Conservation (phyloP, 2,329 filamentous ascomycete genomes). For the Fusarium coicis region DNA sequence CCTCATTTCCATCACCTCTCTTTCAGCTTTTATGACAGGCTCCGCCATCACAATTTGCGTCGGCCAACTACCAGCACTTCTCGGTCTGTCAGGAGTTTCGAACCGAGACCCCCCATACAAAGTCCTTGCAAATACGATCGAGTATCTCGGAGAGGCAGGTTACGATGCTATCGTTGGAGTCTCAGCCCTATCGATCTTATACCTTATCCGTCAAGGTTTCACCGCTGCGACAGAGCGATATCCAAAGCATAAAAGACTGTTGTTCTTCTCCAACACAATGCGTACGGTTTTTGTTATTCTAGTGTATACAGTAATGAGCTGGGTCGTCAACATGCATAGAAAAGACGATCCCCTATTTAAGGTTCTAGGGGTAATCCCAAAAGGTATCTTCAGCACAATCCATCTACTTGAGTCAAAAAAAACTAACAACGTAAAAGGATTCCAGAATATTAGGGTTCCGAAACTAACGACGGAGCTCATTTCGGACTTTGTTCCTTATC, state of each 20-base stretch:
- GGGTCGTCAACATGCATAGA: conserved; percentile 79
- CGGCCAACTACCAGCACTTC: conserved; percentile 83
- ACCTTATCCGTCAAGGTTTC: conserved; percentile 76
- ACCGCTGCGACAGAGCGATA: conserved; percentile 73
- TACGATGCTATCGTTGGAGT: conserved; percentile 91
- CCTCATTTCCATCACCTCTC: conserved; percentile 88
- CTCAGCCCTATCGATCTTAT: conserved; percentile 82
- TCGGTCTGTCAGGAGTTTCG: conserved; percentile 81
- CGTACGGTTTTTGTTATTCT: conserved; percentile 92
- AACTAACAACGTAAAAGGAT: conserved; percentile 61
- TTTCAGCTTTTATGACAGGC: conserved; percentile 97
- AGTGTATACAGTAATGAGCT: conserved; percentile 92
- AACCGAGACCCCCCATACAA: conserved; percentile 82
- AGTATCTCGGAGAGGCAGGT: conserved; percentile 72
- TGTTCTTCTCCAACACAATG: conserved; percentile 92
- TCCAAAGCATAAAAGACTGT: conserved; percentile 75
- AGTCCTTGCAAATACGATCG: conserved; percentile 85
- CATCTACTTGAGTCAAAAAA: background rate
- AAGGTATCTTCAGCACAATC: conserved; percentile 57
- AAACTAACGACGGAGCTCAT: conserved; percentile 74
- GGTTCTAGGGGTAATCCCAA: conserved; percentile 80
- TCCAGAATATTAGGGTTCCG: conserved; percentile 82
- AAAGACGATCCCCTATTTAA: conserved; percentile 73
- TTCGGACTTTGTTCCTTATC: conserved; percentile 72
- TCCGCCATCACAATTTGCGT: conserved; percentile 89